Evolutionary conservation across 1,284 basidiomycete genomes (phyloP).

Genomic region (Papiliotrema nemorosa): DNA sequence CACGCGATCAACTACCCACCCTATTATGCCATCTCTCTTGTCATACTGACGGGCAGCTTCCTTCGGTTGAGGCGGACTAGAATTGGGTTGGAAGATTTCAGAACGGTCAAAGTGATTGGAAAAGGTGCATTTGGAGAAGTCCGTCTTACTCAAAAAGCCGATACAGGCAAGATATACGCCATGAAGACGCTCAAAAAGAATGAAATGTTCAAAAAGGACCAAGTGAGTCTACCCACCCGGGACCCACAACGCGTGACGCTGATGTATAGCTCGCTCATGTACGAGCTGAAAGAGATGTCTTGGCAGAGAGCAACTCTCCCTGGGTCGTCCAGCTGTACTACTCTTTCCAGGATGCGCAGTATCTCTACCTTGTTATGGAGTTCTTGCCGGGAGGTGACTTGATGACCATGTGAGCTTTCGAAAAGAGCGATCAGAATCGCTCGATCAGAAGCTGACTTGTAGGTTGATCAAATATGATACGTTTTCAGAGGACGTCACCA

Average conservation of each 20-base stretch:
- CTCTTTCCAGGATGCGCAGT: slow-evolving; percentile 95
- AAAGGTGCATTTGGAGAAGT: slow-evolving; percentile 99
- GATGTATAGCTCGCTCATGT: slow-evolving; percentile 84
- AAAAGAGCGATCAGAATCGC: neutral
- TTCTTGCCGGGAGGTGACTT: slow-evolving; percentile 96
- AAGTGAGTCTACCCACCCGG: slow-evolving; percentile 56
- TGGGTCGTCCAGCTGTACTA: slow-evolving; percentile 98
- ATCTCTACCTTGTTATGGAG: slow-evolving; percentile 98
- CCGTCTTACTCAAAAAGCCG: slow-evolving; percentile 90
- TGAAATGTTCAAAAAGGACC: slow-evolving; percentile 99
- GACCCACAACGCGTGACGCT: neutral
- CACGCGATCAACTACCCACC: neutral
- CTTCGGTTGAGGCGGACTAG: slow-evolving; percentile 86
- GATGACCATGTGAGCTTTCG: slow-evolving; percentile 64
- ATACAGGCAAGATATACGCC: slow-evolving; percentile 96
- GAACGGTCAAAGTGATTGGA: slow-evolving; percentile 97
- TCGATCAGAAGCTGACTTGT: slow-evolving; percentile 32
- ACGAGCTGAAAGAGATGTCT: slow-evolving; percentile 94
- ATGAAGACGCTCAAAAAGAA: slow-evolving; percentile 99
- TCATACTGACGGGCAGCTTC: slow-evolving; percentile 53
- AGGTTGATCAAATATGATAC: slow-evolving; percentile 99
- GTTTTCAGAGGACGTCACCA: slow-evolving; percentile 96
- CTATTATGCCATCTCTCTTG: neutral
- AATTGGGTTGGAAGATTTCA: slow-evolving; percentile 88
- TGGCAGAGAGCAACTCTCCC: slow-evolving; percentile 94